Evolutionary conservation across 371 early-diverging fungal species (phyloP).

Genomic region (Mortierella sp.): DNA sequence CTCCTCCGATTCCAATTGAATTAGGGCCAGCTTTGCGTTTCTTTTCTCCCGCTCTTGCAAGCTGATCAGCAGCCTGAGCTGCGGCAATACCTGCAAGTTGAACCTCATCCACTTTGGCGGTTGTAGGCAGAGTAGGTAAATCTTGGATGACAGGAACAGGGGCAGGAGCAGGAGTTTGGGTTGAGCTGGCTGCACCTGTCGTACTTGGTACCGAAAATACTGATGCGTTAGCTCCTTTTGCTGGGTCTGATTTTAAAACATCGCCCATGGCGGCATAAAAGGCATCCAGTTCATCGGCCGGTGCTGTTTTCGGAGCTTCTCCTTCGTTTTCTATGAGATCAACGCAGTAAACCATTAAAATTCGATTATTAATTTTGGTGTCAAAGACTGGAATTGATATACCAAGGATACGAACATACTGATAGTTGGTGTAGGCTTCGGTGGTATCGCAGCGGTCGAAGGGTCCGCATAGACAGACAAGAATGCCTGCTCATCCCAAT

Average conservation of each 20-base stretch:
- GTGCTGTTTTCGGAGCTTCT: background rate
- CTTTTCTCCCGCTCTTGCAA: slow-evolving; percentile 48
- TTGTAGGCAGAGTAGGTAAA: slow-evolving; percentile 39
- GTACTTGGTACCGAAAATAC: slow-evolving; percentile 33
- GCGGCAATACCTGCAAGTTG: slow-evolving; percentile 54
- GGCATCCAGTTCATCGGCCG: slow-evolving; percentile 38
- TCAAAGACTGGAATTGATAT: background rate
- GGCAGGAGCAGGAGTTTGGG: background rate
- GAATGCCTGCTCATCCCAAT: slow-evolving; percentile 56
- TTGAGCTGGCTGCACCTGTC: background rate
- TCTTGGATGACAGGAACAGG: slow-evolving; percentile 19
- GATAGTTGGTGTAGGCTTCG: background rate
- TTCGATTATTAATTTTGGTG: background rate
- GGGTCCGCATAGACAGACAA: slow-evolving; percentile 31
- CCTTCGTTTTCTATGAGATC: background rate
- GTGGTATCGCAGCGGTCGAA: background rate
- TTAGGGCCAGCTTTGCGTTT: slow-evolving; percentile 41
- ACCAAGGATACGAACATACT: slow-evolving; percentile 7
- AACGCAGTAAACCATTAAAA: too few species aligned
- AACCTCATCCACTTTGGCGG: slow-evolving; percentile 42
- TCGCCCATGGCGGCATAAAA: slow-evolving; percentile 50
- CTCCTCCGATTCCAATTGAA: slow-evolving; percentile 42
- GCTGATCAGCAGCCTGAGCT: slow-evolving; percentile 51
- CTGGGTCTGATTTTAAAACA: slow-evolving; percentile 23
- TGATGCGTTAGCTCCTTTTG: background rate